A percentile compares a stretch with the other conserved stretches of the same genome.
These are phyloP conservation scores for Pichia sp. DNA, from an alignment of 1,139 yeast genomes.

Conservation along the genomic window DNA sequence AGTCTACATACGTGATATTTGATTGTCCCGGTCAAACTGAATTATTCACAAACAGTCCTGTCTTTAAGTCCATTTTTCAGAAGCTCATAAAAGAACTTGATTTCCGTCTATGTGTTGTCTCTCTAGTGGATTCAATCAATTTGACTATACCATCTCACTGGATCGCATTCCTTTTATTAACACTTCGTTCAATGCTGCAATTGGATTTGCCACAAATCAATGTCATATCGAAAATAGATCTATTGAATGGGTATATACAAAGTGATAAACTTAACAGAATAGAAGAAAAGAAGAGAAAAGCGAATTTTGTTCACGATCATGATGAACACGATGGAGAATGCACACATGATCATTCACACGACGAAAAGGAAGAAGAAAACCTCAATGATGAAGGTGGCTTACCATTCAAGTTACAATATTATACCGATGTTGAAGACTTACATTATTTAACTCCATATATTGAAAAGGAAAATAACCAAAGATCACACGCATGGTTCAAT, in stretches of 20 bases:
- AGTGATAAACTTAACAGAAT: conserved; percentile 29
- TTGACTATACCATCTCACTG: conserved; percentile 89
- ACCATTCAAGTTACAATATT: conserved; percentile 79
- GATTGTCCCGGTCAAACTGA: conserved; percentile 99
- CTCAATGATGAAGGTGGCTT: conserved; percentile 37
- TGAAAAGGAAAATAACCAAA: conserved; percentile 57
- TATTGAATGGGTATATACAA: conserved; percentile 56
- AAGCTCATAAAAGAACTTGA: conserved; percentile 66
- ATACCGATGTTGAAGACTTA: conserved; percentile 90
- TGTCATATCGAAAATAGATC: conserved; percentile 87
- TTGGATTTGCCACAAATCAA: conserved; percentile 92
- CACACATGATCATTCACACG: neutral
- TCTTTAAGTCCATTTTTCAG: conserved; percentile 70
- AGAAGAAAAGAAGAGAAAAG: conserved; percentile 19
- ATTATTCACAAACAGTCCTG: conserved; percentile 86
- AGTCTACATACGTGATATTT: conserved; percentile 71
- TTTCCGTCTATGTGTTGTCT: conserved; percentile 80
- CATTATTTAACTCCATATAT: conserved; percentile 65
- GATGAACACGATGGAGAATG: neutral
- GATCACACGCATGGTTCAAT: conserved; percentile 29
- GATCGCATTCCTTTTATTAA: conserved; percentile 75
- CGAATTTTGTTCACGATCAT: conserved; percentile 3
- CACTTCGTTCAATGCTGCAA: conserved; percentile 89
- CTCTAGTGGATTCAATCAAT: conserved; percentile 82
- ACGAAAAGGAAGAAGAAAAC: conserved; percentile 31